These are phyloP conservation scores for Nemophila menziesii DNA, from an alignment of 257 asterid species.

Conservation along the genomic window DNA sequence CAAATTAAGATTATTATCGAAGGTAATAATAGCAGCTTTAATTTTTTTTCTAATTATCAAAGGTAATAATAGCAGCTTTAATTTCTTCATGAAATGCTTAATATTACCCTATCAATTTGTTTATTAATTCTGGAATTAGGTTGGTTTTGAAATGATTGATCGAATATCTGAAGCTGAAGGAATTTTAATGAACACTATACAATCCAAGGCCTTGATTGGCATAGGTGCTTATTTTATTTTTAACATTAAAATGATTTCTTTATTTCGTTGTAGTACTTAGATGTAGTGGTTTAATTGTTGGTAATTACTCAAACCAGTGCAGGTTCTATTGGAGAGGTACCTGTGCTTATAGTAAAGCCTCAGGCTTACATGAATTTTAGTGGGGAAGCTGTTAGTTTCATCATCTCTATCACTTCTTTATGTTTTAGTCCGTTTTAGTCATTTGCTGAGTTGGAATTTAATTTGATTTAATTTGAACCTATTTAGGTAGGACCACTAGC, in stretches of 20 bases:
- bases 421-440: not conserved
- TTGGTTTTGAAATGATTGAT: conserved; percentile 94
- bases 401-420: not conserved
- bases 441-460: not conserved
- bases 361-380: conserved; percentile 93
- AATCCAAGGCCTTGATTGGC: conserved; percentile 82
- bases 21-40: too few relatives aligned
- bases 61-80: too few relatives aligned
- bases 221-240: conserved; percentile 41
- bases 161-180: conserved; percentile 65
- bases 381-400: conserved; percentile 71
- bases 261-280: not conserved
- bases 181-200: conserved; percentile 79
- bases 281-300: not conserved
- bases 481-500: conserved; percentile 94
- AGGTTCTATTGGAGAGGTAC: conserved; percentile 91
- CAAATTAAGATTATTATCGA: too few relatives aligned
- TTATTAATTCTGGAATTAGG: conserved; percentile 39
- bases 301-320: conserved; percentile 12
- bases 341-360: conserved; percentile 79
- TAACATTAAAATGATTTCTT: not conserved
- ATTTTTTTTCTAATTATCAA: too few relatives aligned
- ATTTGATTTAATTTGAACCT: not conserved
- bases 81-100: too few relatives aligned
- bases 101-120: too few relatives aligned